phyloP scores from a whole-genome alignment of 306 rosid genomes.

The Prunus campanulata region DNA sequence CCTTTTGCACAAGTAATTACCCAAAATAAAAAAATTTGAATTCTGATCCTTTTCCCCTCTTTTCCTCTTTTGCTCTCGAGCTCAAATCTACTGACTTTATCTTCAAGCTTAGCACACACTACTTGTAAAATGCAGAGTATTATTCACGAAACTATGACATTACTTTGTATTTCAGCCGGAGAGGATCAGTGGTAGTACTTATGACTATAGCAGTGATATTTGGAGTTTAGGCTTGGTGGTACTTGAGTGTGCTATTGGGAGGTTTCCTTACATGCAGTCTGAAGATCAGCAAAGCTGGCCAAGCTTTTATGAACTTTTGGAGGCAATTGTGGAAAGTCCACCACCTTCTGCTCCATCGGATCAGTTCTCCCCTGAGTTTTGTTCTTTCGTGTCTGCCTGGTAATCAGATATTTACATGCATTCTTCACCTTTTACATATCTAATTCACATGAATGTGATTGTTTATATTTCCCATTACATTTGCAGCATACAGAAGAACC shows the following conservation, averaged over 20 bases:
- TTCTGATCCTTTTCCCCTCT: background rate
- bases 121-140: background rate
- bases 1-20: background rate
- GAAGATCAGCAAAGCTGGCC: constrained; percentile 93
- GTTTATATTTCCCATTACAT: constrained; percentile 22
- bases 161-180: constrained; percentile 67
- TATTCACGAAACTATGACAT: constrained; percentile 8
- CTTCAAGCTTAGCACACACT: constrained; percentile 1
- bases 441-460: background rate
- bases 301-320: constrained; percentile 92
- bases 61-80: background rate
- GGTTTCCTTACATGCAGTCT: constrained; percentile 85
- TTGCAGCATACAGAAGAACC: constrained; percentile 92
- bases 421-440: background rate
- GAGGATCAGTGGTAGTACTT: constrained; percentile 86
- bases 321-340: constrained; percentile 83
- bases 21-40: background rate
- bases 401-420: constrained; percentile 26
- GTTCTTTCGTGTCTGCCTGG: constrained; percentile 93
- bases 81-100: background rate
- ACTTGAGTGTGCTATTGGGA: constrained; percentile 95
- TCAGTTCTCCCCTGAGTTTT: constrained; percentile 95
- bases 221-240: constrained; percentile 99
- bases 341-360: constrained; percentile 94
- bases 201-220: constrained; percentile 91